Percentiles rank a stretch among this genome's conserved stretches.
phyloP scores from a whole-genome alignment of 2,329 filamentous ascomycete genomes.

The Fusarium keratoplasticum region DNA sequence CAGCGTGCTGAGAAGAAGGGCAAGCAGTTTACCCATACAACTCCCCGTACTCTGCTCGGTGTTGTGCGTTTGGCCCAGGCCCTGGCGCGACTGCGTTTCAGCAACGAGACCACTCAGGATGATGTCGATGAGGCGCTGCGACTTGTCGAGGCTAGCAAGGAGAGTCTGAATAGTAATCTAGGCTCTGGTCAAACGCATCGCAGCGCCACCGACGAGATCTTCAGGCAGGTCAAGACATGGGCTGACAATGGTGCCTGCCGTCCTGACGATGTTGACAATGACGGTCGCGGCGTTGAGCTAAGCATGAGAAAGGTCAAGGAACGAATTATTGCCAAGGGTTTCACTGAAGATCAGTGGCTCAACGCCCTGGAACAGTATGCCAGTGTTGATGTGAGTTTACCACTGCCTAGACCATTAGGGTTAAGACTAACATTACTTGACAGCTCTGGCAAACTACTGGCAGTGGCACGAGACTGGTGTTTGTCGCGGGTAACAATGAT shows the following conservation, averaged over 20 bases:
- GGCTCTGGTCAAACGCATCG: constrained; percentile 72
- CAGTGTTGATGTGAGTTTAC: constrained; percentile 81
- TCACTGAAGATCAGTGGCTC: constrained; percentile 93
- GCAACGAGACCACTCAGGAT: constrained; percentile 84
- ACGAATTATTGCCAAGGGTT: constrained; percentile 93
- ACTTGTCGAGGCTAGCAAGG: constrained; percentile 92
- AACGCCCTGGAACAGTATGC: constrained; percentile 91
- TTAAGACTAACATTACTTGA: constrained; percentile 52
- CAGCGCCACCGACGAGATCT: constrained; percentile 90
- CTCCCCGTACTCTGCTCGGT: constrained; percentile 91
- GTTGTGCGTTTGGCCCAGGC: constrained; percentile 94
- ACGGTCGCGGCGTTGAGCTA: constrained; percentile 72
- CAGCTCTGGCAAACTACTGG: constrained; percentile 84
- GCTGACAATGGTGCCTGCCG: constrained; percentile 88
- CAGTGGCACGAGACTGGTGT: constrained; percentile 76
- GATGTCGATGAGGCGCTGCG: constrained; percentile 96
- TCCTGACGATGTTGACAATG: constrained; percentile 72
- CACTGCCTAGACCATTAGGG: background rate
- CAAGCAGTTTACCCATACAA: constrained; percentile 94
- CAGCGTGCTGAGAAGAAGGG: constrained; percentile 91
- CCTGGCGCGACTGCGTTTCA: constrained; percentile 90
- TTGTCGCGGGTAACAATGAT: constrained; percentile 71
- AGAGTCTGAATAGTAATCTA: constrained; percentile 82
- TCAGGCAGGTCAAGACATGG: constrained; percentile 91
- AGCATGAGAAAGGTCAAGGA: constrained; percentile 91